Conservation (phyloP, 1,139 yeast genomes). For the Blastobotrys aristatus region DNA sequence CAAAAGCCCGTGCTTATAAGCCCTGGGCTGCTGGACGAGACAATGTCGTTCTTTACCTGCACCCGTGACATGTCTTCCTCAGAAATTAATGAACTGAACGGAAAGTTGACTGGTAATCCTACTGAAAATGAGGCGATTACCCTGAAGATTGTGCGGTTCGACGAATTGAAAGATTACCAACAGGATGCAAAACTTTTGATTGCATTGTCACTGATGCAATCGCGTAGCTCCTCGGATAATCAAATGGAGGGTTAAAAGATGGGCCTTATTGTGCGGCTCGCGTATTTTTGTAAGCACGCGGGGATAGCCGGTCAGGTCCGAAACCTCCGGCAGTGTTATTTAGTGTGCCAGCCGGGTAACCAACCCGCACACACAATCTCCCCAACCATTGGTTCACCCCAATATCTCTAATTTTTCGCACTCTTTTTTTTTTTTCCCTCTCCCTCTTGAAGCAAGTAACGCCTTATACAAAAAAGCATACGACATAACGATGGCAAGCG, state of each 20-base stretch:
- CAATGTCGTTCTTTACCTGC: slow-evolving; percentile 19
- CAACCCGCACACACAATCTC: neutral
- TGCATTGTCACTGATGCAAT: slow-evolving; percentile 20
- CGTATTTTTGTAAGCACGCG: too few relatives aligned
- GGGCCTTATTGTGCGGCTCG: too few relatives aligned
- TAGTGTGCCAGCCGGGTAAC: too few relatives aligned
- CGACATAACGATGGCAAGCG: slow-evolving; percentile 42
- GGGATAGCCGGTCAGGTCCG: too few relatives aligned
- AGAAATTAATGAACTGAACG: slow-evolving; percentile 20
- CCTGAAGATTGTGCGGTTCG: slow-evolving; percentile 17
- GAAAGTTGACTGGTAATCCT: slow-evolving; percentile 19
- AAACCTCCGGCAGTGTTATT: too few relatives aligned
- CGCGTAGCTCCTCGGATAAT: too few relatives aligned
- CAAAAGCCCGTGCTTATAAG: slow-evolving; percentile 16
- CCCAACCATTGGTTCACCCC: too few relatives aligned
- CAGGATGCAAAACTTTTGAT: slow-evolving; percentile 23
- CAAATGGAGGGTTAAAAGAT: too few relatives aligned
- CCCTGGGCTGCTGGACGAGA: slow-evolving; percentile 25
- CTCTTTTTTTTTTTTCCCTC: neutral
- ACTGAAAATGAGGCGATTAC: slow-evolving; percentile 21
- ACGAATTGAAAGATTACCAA: slow-evolving; percentile 13
- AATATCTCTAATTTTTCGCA: too few relatives aligned
- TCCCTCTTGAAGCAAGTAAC: neutral
- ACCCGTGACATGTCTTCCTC: slow-evolving; percentile 15
- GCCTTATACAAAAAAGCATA: neutral